Conservation (phyloP, 2,329 filamentous ascomycete species). For the Penicillium capsulatum region DNA sequence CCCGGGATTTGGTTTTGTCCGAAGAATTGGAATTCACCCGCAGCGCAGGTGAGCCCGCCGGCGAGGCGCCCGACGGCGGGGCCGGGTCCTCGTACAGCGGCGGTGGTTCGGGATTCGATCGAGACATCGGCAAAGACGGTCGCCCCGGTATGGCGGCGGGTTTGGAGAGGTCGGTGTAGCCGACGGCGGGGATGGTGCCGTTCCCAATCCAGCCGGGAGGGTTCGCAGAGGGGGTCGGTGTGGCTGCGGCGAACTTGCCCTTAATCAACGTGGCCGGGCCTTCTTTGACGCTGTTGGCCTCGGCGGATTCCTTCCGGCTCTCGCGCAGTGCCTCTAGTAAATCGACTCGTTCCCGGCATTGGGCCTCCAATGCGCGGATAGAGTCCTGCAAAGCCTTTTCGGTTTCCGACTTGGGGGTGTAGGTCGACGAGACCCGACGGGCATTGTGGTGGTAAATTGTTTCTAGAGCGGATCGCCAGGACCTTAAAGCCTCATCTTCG, state of each 20-base stretch:
- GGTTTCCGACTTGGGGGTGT: constrained; percentile 70
- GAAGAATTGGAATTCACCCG: constrained; percentile 29
- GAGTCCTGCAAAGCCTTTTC: constrained; percentile 80
- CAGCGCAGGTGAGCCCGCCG: constrained; percentile 17
- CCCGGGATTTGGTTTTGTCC: constrained; percentile 48
- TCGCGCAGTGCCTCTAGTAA: constrained; percentile 75
- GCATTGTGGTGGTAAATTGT: constrained; percentile 84
- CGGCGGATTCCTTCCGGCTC: constrained; percentile 51
- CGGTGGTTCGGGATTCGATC: constrained; percentile 21
- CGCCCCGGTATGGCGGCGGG: constrained; percentile 57
- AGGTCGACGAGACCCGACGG: constrained; percentile 65
- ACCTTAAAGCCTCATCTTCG: constrained; percentile 81
- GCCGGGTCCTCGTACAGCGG: constrained; percentile 12
- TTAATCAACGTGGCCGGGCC: constrained; percentile 23
- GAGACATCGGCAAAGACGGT: constrained; percentile 20
- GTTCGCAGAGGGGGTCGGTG: constrained; percentile 19
- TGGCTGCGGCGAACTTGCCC: constrained; percentile 25
- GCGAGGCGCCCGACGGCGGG: constrained; percentile 9
- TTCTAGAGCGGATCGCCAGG: constrained; percentile 83
- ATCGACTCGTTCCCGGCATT: constrained; percentile 91
- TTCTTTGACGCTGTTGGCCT: constrained; percentile 22
- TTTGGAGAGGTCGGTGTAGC: constrained; percentile 75
- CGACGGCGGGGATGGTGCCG: constrained; percentile 75
- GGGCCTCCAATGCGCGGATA: constrained; percentile 74
- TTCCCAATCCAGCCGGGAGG: constrained; percentile 66